Conservation (phyloP, 805 yeast species). For the Candida adriatica region DNA sequence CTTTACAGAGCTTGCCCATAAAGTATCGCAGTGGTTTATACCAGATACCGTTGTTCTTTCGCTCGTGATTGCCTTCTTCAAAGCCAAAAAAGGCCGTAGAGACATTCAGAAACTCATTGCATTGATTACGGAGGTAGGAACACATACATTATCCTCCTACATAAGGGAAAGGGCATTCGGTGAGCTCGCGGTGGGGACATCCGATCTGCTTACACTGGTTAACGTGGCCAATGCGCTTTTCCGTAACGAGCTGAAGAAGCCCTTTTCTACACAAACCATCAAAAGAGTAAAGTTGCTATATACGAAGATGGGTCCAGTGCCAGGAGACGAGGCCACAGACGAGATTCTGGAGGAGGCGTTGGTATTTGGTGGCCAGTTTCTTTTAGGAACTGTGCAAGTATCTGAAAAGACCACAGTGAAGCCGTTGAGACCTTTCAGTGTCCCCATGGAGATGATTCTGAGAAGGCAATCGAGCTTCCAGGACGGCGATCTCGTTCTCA, state of each 20-base stretch:
- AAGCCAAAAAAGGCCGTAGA: background rate
- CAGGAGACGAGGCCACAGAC: background rate
- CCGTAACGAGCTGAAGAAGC: conserved; percentile 5
- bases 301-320: background rate
- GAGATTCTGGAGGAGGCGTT: conserved; percentile 1
- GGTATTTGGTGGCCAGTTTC: conserved; percentile 1
- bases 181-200: conserved; percentile 3
- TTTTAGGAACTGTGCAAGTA: conserved; percentile 1
- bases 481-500: conserved; percentile 3
- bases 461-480: background rate
- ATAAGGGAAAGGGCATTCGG: conserved; percentile 5
- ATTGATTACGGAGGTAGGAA: conserved; percentile 1
- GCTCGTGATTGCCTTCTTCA: conserved; percentile 2
- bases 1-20: conserved; percentile 1
- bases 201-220: conserved; percentile 8
- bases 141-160: conserved; percentile 5
- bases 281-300: conserved; percentile 1
- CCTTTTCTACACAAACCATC: conserved; percentile 1
- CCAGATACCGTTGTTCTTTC: conserved; percentile 2
- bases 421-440: background rate
- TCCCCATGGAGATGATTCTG: conserved; percentile 1
- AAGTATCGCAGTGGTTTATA: conserved; percentile 1
- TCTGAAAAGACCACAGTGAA: background rate
- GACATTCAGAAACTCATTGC: conserved; percentile 2
- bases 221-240: conserved; percentile 5